Evolutionary conservation across 805 yeast genomes (phyloP).

Genomic region (Lachancea nothofagi): DNA sequence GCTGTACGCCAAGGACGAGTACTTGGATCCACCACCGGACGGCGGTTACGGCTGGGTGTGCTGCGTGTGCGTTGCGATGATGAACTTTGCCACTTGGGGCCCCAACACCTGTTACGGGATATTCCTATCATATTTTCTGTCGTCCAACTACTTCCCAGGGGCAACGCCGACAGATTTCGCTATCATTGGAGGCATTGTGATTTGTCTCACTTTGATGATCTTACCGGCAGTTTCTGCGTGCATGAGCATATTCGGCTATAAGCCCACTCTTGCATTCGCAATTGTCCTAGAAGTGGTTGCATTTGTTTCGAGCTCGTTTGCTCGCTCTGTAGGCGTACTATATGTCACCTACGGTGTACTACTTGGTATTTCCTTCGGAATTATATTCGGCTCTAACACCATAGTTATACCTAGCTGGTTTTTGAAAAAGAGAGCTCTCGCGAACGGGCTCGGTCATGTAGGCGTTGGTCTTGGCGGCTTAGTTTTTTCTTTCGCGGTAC

Average conservation of each 20-base stretch:
- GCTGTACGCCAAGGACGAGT: constrained; percentile 10
- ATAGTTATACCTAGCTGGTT: constrained; percentile 68
- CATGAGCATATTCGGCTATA: constrained; percentile 47
- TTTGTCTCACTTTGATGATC: constrained; percentile 47
- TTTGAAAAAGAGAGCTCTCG: constrained; percentile 52
- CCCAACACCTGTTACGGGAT: constrained; percentile 61
- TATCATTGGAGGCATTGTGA: constrained; percentile 60
- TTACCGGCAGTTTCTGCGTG: constrained; percentile 53
- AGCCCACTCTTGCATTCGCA: constrained; percentile 45
- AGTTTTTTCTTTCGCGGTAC: constrained; percentile 37
- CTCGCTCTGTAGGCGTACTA: constrained; percentile 56
- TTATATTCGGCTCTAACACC: constrained; percentile 54
- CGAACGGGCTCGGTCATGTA: constrained; percentile 43
- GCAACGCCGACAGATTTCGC: constrained; percentile 57
- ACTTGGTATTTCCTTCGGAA: constrained; percentile 47
- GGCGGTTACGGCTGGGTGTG: constrained; percentile 69
- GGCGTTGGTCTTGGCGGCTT: constrained; percentile 54
- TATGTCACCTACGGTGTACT: constrained; percentile 64
- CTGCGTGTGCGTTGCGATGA: constrained; percentile 42
- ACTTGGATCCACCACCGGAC: constrained; percentile 45
- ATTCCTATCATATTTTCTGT: constrained; percentile 52
- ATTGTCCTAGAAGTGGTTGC: constrained; percentile 48
- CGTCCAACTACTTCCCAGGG: constrained; percentile 45
- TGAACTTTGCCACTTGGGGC: constrained; percentile 68
- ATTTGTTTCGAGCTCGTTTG: constrained; percentile 53